These are phyloP conservation scores for Mortierella sp. DNA, from an alignment of 371 early-diverging fungal genomes.

Conservation along the genomic window DNA sequence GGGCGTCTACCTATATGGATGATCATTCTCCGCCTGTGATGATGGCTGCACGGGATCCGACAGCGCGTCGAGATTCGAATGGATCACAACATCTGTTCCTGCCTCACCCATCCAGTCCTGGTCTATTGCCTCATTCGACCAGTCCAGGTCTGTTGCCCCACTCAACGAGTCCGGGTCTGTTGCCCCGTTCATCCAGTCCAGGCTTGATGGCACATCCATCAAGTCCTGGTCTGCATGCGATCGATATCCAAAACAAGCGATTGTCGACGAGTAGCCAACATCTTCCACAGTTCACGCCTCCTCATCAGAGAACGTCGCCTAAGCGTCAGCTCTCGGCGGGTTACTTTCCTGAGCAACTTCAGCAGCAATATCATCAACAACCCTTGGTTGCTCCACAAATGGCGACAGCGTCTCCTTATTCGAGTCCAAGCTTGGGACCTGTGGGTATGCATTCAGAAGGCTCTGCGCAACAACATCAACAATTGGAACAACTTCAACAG, in stretches of 20 bases:
- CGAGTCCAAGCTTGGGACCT: conserved; percentile 16
- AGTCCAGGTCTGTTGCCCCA: neutral
- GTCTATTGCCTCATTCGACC: neutral
- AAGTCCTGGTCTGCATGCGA: conserved; percentile 26
- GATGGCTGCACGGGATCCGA: neutral
- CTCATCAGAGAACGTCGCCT: conserved; percentile 19
- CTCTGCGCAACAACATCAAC: no score
- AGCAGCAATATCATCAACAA: neutral
- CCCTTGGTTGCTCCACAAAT: neutral
- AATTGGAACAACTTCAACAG: conserved; percentile 21
- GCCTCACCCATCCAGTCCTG: neutral
- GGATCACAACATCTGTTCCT: conserved; percentile 20
- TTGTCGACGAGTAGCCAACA: conserved; percentile 24
- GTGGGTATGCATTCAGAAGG: no score
- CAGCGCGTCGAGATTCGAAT: conserved; percentile 28
- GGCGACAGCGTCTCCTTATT: conserved; percentile 13
- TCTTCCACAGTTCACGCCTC: conserved; percentile 25
- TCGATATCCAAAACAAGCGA: conserved; percentile 29
- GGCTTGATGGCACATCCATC: conserved; percentile 1
- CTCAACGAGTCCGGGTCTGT: neutral
- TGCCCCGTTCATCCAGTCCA: neutral
- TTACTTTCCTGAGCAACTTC: conserved; percentile 30
- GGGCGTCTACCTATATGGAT: neutral
- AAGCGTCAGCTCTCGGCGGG: conserved; percentile 25
- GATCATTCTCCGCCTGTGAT: neutral